Evolutionary conservation across 2,329 filamentous ascomycete genomes (phyloP), one percentile per base, ranked within the genome.

Genomic region (Aaosphaeria pasadenensis): DNA sequence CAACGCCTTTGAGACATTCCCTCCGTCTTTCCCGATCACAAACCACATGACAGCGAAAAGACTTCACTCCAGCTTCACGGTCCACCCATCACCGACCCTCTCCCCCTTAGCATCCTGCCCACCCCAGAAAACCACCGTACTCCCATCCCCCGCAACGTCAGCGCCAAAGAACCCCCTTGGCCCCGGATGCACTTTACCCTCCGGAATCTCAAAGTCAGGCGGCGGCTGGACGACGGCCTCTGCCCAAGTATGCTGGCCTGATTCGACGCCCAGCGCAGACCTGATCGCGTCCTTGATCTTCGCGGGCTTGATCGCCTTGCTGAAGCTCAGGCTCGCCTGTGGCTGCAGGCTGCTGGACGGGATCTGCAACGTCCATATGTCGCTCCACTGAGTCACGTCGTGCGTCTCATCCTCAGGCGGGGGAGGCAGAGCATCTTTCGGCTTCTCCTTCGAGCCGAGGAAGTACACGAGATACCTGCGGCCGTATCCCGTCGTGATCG

Each of bases 311-410:
- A 72, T 62, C 1, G 58, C 54, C 4, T 66, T 54, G n/a, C 60
- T 62, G 31, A 66, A 43, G 11, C 47, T 53, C 30, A 58, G 52
- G 1, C 55, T 53, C 3, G 56, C 47, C 29, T 62, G 61, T 5
- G 61, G 49, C 5, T 60, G 56, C 6, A 68, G 46, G 39, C 63
- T 50, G 44, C 61, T 67, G 5, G 72, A 74, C 1, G 69, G 71
- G 5, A 74, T 63, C 47, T 76, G 74, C n/a, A 74, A 65, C 0
- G 64, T 70, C 73, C 73, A 75, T n/a, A 71, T 65, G 48, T 74
- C 73, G 46, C 66, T 70, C 61, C 70, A 73, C 40, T 63, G 61
- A 6, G 59, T 63, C 13, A 58, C 39, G 44, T 31, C 31, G 41
- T 44, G 42, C 32, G 13, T 29, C 11, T 54, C 53, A 49, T n/a